Evolutionary conservation across 345 rosid species (phyloP), one percentile per base, ranked within the genome.

Genomic region (Litchi chinensis): DNA sequence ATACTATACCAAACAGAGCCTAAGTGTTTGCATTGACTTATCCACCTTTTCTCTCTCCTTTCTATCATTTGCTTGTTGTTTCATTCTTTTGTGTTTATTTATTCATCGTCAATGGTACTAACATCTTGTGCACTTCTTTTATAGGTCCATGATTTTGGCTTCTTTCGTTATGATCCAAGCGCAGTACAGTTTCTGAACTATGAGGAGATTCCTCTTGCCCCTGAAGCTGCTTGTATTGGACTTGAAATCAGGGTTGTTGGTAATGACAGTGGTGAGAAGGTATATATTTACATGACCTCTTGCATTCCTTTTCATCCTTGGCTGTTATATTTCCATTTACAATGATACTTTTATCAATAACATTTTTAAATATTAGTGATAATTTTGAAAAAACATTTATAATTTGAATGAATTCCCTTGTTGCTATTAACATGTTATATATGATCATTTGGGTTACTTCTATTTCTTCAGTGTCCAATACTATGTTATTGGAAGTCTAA

Each of bases 71-170:
- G 66, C 41, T 57, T 4, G 8, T 21, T 16, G 1, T 60, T 64
- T 18, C 32, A 21, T 57, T 57, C 67, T 40, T 40, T 57, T 59
- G 21, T 5, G 28, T 41, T 39, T 22, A 40, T 28, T 40, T 40
- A n/a, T 40, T 32, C 44, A 21, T 19, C 65, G 26, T 65, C 40
- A 12, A 60, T 68, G 19, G 15, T 28, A 64, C 70, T 83, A 79
- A 82, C 65, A 39, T 67, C 50, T 16, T 84, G 39, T 81, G 72
- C 65, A 71, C 71, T 84, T 63, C 79, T 48, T 71, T 74, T 57
- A 32, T 85, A 93, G 99, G 98, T 95, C 77, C 99, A 95, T 88
- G 99, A 95, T 86, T 95, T 95, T 83, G 99, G 99, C 77, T 95
- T 95, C 92, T 95, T 91, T 85, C 85, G 88, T 54, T 95, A 92